phyloP scores from a whole-genome alignment of 176 grass and related monocot genomes.

The Oryza punctata region DNA sequence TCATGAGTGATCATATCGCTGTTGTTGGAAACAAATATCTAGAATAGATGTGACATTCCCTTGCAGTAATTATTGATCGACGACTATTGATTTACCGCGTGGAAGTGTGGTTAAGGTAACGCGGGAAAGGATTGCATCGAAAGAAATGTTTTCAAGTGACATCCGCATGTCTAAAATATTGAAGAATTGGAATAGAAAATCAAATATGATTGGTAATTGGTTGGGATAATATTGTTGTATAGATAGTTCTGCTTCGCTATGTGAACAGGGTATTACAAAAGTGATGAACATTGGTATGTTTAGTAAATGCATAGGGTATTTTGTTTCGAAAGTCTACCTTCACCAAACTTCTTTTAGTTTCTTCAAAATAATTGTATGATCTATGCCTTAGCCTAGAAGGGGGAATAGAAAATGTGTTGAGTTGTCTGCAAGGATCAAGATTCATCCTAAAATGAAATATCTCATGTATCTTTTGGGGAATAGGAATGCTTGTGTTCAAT shows the following conservation, averaged over 20 bases:
- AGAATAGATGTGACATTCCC: constrained; percentile 20
- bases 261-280: constrained; percentile 13
- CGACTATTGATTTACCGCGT: background rate
- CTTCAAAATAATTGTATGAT: background rate
- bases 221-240: constrained; percentile 1
- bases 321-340: background rate
- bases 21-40: constrained; percentile 15
- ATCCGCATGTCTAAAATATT: background rate
- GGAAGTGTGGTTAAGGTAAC: background rate
- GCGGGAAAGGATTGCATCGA: background rate
- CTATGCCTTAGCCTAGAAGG: background rate
- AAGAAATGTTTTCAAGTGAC: background rate
- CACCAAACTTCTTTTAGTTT: background rate
- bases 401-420: background rate
- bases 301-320: constrained; percentile 6
- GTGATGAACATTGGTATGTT: background rate
- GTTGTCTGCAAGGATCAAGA: constrained; percentile 26
- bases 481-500: constrained; percentile 2
- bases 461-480: background rate
- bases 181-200: background rate
- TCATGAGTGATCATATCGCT: constrained; percentile 2
- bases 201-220: background rate
- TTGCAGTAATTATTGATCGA: background rate
- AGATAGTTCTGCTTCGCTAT: background rate
- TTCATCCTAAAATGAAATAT: constrained; percentile 24